phyloP scores from a whole-genome alignment of 1,284 basidiomycete species.

The Moesziomyces parantarcticus region DNA sequence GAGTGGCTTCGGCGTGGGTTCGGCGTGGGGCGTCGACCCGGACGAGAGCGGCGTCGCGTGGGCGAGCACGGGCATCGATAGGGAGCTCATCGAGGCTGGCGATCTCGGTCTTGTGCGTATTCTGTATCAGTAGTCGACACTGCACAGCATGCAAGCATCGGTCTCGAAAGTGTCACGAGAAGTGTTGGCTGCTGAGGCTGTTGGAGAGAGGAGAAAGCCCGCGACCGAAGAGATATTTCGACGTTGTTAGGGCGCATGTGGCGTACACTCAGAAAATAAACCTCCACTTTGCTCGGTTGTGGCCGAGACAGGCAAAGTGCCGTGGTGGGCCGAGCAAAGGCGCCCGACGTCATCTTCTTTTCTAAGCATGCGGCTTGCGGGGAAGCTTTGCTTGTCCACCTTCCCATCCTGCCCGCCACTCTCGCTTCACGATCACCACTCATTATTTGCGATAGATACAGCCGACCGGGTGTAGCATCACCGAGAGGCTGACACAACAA shows the following conservation, averaged over 20 bases:
- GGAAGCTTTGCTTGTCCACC: background rate
- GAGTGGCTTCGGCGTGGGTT: slow-evolving; percentile 20
- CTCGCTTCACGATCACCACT: no score
- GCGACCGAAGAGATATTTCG: no score
- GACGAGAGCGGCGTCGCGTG: slow-evolving; percentile 34
- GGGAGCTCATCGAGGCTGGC: slow-evolving; percentile 41
- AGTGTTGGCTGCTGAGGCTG: no score
- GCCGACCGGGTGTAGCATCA: no score
- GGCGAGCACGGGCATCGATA: slow-evolving; percentile 11
- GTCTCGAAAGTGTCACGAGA: no score
- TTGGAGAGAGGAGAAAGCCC: background rate
- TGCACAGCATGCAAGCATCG: no score
- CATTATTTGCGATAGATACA: no score
- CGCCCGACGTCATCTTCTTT: slow-evolving; percentile 22
- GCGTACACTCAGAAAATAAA: background rate
- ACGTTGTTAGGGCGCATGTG: no score
- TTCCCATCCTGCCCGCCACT: no score
- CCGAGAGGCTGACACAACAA: no score
- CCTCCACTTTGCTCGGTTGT: slow-evolving; percentile 3
- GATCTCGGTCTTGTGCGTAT: slow-evolving; percentile 43
- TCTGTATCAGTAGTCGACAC: slow-evolving; percentile 24
- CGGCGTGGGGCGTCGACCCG: slow-evolving; percentile 31
- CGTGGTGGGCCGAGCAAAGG: no score
- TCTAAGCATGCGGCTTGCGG: background rate
- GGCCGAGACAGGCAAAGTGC: no score